phyloP scores from a whole-genome alignment of 176 grass and related monocot genomes.

The barley (Hordeum vulgare) region MorexV3_pseudomolecules_assembly NC_058520.1:515911606-515912105 shows the following conservation, averaged over 20 bases:
- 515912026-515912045: not conserved
- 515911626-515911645: slow-evolving; percentile 89
- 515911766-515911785: not conserved
- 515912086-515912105: slow-evolving; percentile 58
- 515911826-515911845: not conserved
- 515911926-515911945: not conserved
- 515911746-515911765: not conserved
- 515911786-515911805: not conserved
- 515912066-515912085: not conserved
- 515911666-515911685: slow-evolving; percentile 67
- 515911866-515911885: not conserved
- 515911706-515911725: not conserved
- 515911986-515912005: not conserved
- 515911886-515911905: not conserved
- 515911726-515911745: not conserved
- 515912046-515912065: not conserved
- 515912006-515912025: not conserved
- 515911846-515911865: not conserved
- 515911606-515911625: slow-evolving; percentile 67
- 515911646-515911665: slow-evolving; percentile 87
- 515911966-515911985: not conserved
- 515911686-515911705: slow-evolving; percentile 53
- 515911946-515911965: not conserved
- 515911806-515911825: not conserved
- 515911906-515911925: not conserved